A percentile compares a stretch with the other conserved stretches of the same genome.
These are phyloP conservation scores for Casuarina equisetifolia DNA, from an alignment of 306 rosid species.

Conservation along the genomic window DNA sequence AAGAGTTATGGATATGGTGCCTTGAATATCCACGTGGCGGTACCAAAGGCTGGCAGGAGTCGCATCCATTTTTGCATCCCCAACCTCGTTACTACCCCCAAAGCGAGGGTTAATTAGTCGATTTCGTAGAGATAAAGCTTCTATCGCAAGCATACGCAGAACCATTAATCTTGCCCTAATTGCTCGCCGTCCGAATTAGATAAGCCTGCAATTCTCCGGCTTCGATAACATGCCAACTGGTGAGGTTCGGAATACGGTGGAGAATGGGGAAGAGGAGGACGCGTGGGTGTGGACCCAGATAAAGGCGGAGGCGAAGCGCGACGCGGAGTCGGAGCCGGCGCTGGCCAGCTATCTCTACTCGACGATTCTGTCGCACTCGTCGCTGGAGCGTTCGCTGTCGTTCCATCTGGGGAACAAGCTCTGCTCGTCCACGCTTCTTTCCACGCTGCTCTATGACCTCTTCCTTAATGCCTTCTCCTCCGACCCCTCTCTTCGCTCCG, in stretches of 20 bases:
- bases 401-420: constrained; percentile 92
- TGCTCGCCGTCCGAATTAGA: not conserved
- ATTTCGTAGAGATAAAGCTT: too few relatives aligned
- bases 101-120: too few relatives aligned
- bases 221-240: constrained; percentile 56
- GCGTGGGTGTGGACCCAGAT: constrained; percentile 72
- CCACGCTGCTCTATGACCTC: constrained; percentile 86
- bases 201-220: not conserved
- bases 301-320: constrained; percentile 84
- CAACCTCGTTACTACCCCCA: too few relatives aligned
- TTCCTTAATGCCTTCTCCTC: constrained; percentile 76
- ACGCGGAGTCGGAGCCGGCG: constrained; percentile 92
- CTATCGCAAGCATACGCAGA: not conserved
- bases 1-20: too few relatives aligned
- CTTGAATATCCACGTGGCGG: too few relatives aligned
- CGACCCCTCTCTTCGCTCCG: constrained; percentile 56
- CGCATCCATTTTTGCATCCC: too few relatives aligned
- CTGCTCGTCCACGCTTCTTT: constrained; percentile 88
- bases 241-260: constrained; percentile 31
- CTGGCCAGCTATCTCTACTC: constrained; percentile 93
- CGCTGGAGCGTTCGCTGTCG: constrained; percentile 73
- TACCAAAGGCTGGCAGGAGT: too few relatives aligned
- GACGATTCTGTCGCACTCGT: constrained; percentile 77
- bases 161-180: not conserved
- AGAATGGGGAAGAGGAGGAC: constrained; percentile 36